Conservation (phyloP, 495 filamentous ascomycete species). For the Trichoderma gamsii region DNA sequence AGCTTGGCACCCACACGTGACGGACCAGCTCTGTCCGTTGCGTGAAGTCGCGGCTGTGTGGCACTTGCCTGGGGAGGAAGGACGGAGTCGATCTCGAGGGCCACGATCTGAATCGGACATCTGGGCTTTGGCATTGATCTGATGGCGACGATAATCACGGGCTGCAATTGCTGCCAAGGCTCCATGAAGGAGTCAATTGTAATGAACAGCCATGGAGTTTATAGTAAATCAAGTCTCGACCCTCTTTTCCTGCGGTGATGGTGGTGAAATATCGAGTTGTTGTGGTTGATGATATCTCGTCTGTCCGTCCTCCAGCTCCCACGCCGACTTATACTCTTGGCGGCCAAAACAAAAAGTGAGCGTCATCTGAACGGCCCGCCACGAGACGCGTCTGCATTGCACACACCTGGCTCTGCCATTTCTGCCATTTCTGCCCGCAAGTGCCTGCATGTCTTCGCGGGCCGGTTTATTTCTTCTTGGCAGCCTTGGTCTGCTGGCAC, state of each 20-base stretch:
- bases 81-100: slow-evolving; percentile 1
- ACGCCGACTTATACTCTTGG: neutral
- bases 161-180: neutral
- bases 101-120: neutral
- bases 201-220: neutral
- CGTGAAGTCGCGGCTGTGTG: slow-evolving; percentile 2
- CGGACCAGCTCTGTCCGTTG: neutral
- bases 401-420: neutral
- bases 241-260: neutral
- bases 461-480: neutral
- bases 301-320: neutral
- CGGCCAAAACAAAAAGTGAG: neutral
- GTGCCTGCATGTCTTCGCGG: neutral
- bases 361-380: slow-evolving; percentile 1
- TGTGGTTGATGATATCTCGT: neutral
- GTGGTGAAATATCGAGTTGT: neutral
- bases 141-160: neutral
- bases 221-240: neutral
- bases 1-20: slow-evolving; percentile 2
- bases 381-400: neutral
- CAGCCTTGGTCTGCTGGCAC: neutral
- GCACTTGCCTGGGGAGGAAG: neutral
- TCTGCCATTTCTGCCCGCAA: neutral
- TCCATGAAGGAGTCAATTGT: neutral
- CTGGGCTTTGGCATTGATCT: neutral